Percentiles rank a stretch among this genome's conserved stretches.
Conservation (phyloP, 345 rosid genomes). For the Syzygium aromaticum region DNA sequence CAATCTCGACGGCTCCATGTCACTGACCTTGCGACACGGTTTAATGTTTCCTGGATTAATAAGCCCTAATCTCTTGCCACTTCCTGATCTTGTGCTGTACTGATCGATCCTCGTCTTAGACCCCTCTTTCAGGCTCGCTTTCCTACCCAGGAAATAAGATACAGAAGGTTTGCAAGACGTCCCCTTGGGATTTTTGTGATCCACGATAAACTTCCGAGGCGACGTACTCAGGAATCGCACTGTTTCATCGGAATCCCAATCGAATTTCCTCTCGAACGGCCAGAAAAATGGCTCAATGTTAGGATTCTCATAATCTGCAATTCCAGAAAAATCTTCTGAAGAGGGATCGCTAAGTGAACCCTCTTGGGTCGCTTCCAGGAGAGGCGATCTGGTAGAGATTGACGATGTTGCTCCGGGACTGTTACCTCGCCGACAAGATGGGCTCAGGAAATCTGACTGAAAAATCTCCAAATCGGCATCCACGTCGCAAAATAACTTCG, state of each 20-base stretch:
- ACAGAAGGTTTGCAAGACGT: background rate
- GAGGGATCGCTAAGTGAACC: background rate
- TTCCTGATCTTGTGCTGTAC: background rate
- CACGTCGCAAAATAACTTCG: background rate
- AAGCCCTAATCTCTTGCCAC: background rate
- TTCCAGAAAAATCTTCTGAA: background rate
- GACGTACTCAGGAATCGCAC: slow-evolving; percentile 1
- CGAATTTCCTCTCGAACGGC: slow-evolving; percentile 3
- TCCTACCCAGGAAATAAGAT: background rate
- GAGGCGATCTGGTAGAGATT: background rate
- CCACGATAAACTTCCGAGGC: background rate
- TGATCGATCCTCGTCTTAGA: background rate
- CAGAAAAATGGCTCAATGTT: slow-evolving; percentile 7
- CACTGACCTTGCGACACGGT: background rate
- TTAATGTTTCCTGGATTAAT: background rate
- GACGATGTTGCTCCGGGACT: background rate
- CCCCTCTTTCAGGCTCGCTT: background rate
- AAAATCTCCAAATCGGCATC: background rate
- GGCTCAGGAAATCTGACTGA: background rate
- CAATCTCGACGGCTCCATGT: background rate
- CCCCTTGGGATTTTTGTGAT: background rate
- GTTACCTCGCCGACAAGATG: background rate
- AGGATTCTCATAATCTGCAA: background rate
- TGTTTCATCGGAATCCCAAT: background rate
- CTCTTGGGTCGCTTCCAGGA: background rate